These are phyloP conservation scores for Silene vulgaris DNA, from an alignment of 179 eudicot genomes.

Conservation along the genomic window DNA sequence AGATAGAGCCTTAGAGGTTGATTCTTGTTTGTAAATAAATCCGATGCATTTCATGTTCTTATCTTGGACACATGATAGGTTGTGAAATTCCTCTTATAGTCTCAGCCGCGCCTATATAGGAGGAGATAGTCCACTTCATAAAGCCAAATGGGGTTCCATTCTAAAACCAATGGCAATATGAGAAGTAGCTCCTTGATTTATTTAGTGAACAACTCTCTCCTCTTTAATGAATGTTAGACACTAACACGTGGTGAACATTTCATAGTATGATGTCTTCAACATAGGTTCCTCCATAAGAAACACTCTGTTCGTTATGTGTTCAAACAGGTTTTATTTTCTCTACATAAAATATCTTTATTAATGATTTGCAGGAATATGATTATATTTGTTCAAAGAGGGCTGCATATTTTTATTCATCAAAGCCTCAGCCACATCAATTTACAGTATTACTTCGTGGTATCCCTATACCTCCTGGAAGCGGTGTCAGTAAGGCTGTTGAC, in stretches of 20 bases:
- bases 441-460: constrained; percentile 79
- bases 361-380: constrained; percentile 66
- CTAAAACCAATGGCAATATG: too few relatives aligned
- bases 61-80: neutral
- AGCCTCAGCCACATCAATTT: constrained; percentile 79
- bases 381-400: constrained; percentile 63
- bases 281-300: too few relatives aligned
- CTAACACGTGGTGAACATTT: too few relatives aligned
- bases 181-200: too few relatives aligned
- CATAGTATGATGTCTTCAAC: too few relatives aligned
- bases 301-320: too few relatives aligned
- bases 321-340: neutral
- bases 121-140: too few relatives aligned
- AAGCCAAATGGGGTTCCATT: too few relatives aligned
- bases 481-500: constrained; percentile 63
- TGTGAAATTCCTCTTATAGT: too few relatives aligned
- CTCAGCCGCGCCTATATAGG: too few relatives aligned
- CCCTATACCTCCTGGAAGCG: constrained; percentile 54
- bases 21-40: constrained; percentile 14
- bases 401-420: constrained; percentile 62
- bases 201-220: too few relatives aligned
- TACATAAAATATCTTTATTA: constrained; percentile 15
- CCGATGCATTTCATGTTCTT: neutral
- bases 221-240: too few relatives aligned
- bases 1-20: neutral